Evolutionary conservation across 2,329 filamentous ascomycete species (phyloP).

Genomic region (Cladosporium phlei): DNA sequence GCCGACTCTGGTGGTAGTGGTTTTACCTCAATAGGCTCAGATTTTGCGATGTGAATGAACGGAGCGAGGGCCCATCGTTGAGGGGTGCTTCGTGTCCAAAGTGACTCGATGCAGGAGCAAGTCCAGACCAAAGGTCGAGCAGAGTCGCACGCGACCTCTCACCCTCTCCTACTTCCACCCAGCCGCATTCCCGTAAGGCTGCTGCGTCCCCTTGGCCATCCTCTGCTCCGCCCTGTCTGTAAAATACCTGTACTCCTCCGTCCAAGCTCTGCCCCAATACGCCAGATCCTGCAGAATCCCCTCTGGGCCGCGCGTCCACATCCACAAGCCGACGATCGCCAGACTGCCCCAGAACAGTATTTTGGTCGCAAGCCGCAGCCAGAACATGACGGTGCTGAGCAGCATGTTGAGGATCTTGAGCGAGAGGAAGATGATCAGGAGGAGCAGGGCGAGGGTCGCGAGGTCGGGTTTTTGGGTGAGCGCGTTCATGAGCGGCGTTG

Average conservation of each 20-base stretch:
- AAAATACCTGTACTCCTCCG: conserved; percentile 6
- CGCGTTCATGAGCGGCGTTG: conserved; percentile 27
- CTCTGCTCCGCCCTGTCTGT: conserved; percentile 5
- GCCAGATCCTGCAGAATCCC: conserved; percentile 58
- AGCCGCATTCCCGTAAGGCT: conserved; percentile 6
- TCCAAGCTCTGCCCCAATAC: conserved; percentile 2
- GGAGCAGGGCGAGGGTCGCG: conserved; percentile 51
- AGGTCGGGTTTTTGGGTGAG: conserved; percentile 39
- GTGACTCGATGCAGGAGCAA: too few relatives aligned
- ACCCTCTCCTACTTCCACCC: background rate
- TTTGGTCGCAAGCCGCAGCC: conserved; percentile 62
- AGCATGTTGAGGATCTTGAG: conserved; percentile 64
- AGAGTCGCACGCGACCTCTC: too few relatives aligned
- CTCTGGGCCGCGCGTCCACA: conserved; percentile 59
- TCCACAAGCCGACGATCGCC: conserved; percentile 50
- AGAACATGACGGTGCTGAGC: conserved; percentile 68
- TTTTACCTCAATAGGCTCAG: too few relatives aligned
- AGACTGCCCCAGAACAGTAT: conserved; percentile 62
- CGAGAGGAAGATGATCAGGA: conserved; percentile 59
- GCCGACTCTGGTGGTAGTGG: too few relatives aligned
- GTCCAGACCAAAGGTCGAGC: too few relatives aligned
- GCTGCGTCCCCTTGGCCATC: conserved; percentile 19
- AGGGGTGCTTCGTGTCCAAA: too few relatives aligned
- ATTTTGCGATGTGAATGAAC: too few relatives aligned
- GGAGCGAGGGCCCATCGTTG: too few relatives aligned